These are phyloP conservation scores for Pythium brassicae DNA, from an alignment of 352 stramenopile species.

Conservation along the genomic window DNA sequence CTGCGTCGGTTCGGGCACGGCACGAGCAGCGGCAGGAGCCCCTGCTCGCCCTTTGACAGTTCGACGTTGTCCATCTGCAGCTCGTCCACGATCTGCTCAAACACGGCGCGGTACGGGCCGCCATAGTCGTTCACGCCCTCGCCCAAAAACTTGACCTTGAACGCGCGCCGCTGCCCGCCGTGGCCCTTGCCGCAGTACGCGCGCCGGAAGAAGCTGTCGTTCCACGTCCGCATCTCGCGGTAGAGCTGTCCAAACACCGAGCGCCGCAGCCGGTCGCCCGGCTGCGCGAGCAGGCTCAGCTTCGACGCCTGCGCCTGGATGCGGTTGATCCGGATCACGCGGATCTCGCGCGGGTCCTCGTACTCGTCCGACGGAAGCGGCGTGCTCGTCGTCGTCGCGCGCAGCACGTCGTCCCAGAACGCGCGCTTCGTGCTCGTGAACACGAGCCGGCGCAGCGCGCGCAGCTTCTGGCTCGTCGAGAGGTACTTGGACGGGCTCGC, in stretches of 20 bases:
- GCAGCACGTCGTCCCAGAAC: constrained; percentile 94
- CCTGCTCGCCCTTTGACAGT: constrained; percentile 79
- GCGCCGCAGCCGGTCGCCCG: constrained; percentile 81
- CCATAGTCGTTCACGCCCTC: constrained; percentile 99
- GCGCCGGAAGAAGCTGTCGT: constrained; percentile 91
- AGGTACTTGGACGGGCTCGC: constrained; percentile 19
- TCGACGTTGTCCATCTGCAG: constrained; percentile 90
- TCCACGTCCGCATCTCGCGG: constrained; percentile 94
- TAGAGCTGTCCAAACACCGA: constrained; percentile 98
- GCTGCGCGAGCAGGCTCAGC: constrained; percentile 85
- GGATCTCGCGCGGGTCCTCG: constrained; percentile 96
- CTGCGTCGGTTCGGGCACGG: constrained; percentile 86
- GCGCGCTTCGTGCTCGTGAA: constrained; percentile 91
- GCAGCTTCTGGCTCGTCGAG: constrained; percentile 75
- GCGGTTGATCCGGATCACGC: constrained; percentile 97
- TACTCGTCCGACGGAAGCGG: constrained; percentile 98
- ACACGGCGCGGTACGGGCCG: constrained; percentile 96
- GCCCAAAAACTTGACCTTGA: constrained; percentile 99
- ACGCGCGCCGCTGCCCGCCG: constrained; percentile 95
- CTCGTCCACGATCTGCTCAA: constrained; percentile 96
- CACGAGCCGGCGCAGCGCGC: constrained; percentile 65
- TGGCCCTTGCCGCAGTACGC: constrained; percentile 97
- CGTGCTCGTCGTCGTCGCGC: constrained; percentile 95
- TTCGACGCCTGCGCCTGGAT: constrained; percentile 90
- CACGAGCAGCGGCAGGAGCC: constrained; percentile 83